Evolutionary conservation across 768 basidiomycete genomes (phyloP).

Genomic region (Phylloporus sp.): DNA sequence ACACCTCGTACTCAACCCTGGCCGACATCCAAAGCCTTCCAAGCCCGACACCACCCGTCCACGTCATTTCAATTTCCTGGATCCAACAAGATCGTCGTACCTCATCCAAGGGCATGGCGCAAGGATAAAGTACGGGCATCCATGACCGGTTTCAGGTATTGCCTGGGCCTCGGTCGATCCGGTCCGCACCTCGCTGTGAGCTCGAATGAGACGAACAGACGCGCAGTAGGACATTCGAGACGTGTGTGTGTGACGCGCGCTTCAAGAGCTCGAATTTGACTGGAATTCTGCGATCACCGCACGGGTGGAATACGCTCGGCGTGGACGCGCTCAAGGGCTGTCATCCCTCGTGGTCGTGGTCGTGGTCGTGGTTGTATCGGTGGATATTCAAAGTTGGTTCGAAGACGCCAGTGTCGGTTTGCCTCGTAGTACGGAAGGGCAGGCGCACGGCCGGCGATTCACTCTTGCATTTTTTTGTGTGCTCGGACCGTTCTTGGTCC

Average conservation of each 20-base stretch:
- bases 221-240: not conserved
- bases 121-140: not conserved
- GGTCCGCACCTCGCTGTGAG: not conserved
- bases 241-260: not conserved
- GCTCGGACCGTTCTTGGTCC: no score
- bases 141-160: not conserved
- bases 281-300: not conserved
- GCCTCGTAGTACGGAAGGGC: no score
- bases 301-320: not conserved
- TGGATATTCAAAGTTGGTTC: not conserved
- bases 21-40: not conserved
- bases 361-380: not conserved
- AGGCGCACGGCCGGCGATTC: no score
- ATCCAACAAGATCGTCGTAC: not conserved
- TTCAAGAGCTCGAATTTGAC: not conserved
- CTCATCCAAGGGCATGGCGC: not conserved
- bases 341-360: not conserved
- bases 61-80: not conserved
- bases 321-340: not conserved
- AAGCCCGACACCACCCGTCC: not conserved
- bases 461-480: not conserved
- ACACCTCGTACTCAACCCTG: not conserved
- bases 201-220: constrained; percentile 1
- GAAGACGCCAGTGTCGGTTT: no score
- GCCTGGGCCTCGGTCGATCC: not conserved